Base-by-base conservation (phyloP, 2,329 filamentous ascomycete species). In the Diaporthe ilicicola region DNA sequence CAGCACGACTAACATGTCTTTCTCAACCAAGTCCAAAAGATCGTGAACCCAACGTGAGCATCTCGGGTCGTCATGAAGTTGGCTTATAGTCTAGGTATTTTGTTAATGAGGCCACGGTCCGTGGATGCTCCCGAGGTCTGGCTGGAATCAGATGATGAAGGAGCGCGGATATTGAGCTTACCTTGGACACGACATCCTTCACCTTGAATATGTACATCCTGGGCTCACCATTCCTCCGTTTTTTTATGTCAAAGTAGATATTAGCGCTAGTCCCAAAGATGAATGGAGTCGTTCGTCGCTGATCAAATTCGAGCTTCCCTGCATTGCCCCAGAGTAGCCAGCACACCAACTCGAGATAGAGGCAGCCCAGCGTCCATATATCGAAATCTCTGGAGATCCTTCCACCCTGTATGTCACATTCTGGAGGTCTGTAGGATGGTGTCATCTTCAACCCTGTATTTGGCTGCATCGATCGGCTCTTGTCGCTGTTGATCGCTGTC, bases 331-430 rank as follows among this genome's bases (percentile, higher is more conserved):
- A 62, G 1, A 79, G n/a, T 10, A 75, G 59, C 78, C 78, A 80
- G 17, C 74, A 76, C 1, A 74, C 54, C 37, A 77, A 77, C 34
- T 79, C 75, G 1, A 79, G 73, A 34, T 75, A 76, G 1, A 79
- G 24, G 34, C 78, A 79, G 0, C 77, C 79, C 0, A 80, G 71
- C 7, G 76, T 76, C 78, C 78, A 80, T 2, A 79, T 75, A 51
- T 76, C 75, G 22, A 71, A 76, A 6, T 46, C 64, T 27, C 73
- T 70, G 2, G 74, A 73, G 5, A 74, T 72, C 0, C 15, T 66
- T 2, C 66, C 39, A 0, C 53, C 24, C 0, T 39, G 27, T 1
- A 55, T 51, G 24, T 72, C 72, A 2, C 66, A 55, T 10, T 74
- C 72, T 0, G 72, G 72, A 3, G 71, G 67, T 13, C 71, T 61